These are phyloP conservation scores for Cladosporium austrohemisphaericum DNA, from an alignment of 2,329 filamentous ascomycete genomes.

Conservation along the genomic window DNA sequence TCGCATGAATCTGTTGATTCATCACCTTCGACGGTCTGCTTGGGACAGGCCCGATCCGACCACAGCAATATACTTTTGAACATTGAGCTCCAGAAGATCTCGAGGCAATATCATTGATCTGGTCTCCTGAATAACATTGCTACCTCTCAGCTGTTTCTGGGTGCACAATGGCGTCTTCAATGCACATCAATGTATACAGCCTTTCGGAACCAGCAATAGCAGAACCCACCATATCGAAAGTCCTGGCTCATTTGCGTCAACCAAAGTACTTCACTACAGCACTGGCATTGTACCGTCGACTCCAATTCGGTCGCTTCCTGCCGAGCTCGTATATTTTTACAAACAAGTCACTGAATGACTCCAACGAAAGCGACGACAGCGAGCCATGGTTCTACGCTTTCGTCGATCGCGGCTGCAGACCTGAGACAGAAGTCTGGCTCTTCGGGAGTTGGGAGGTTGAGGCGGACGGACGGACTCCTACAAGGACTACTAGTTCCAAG, in stretches of 20 bases:
- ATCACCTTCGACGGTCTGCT: too few relatives aligned
- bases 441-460: slow-evolving; percentile 41
- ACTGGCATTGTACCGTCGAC: slow-evolving; percentile 58
- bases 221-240: neutral
- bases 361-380: neutral
- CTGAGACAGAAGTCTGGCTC: slow-evolving; percentile 64
- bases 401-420: slow-evolving; percentile 56
- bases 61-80: too few relatives aligned
- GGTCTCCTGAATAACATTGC: too few relatives aligned
- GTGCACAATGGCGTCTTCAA: neutral
- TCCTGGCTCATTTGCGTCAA: neutral
- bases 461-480: neutral
- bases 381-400: slow-evolving; percentile 53
- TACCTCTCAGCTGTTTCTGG: too few relatives aligned
- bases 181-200: neutral
- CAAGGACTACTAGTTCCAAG: too few relatives aligned
- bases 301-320: slow-evolving; percentile 53
- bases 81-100: too few relatives aligned
- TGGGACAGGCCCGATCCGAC: too few relatives aligned
- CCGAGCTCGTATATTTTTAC: slow-evolving; percentile 43
- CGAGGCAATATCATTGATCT: too few relatives aligned
- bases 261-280: slow-evolving; percentile 25
- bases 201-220: neutral
- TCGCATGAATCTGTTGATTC: too few relatives aligned
- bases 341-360: slow-evolving; percentile 13